Percentiles rank a stretch among this genome's conserved stretches.
phyloP scores from a whole-genome alignment of 2,329 filamentous ascomycete genomes.

The Herpotrichia juniperi region DNA sequence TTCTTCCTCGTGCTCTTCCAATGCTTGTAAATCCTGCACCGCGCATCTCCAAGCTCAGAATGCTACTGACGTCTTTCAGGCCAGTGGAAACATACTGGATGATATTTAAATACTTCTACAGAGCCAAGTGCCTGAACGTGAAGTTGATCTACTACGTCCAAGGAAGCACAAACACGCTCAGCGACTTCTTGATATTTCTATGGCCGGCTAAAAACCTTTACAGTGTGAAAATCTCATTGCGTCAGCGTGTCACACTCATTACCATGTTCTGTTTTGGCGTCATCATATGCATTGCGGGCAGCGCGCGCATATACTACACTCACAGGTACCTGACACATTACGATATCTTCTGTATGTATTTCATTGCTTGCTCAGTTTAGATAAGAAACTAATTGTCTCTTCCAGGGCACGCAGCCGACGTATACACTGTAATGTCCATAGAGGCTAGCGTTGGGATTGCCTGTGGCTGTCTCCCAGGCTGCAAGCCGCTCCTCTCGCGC shows the following conservation, averaged over 20 bases:
- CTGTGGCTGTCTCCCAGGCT: constrained; percentile 39
- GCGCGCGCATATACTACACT: constrained; percentile 36
- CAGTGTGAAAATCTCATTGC: constrained; percentile 29
- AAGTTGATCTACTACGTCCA: constrained; percentile 16
- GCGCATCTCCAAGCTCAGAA: background rate
- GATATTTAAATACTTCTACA: constrained; percentile 8
- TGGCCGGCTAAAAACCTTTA: constrained; percentile 38
- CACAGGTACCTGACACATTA: constrained; percentile 29
- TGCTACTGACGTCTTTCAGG: background rate
- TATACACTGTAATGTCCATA: constrained; percentile 33
- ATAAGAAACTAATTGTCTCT: background rate
- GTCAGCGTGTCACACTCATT: constrained; percentile 35
- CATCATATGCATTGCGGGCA: constrained; percentile 38
- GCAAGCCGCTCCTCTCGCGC: constrained; percentile 37
- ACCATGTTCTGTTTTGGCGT: constrained; percentile 39
- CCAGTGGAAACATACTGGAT: constrained; percentile 14
- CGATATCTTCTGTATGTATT: constrained; percentile 30
- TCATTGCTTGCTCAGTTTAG: background rate
- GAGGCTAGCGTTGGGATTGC: constrained; percentile 37
- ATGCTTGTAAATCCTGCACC: constrained; percentile 29
- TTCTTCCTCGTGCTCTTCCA: constrained; percentile 36
- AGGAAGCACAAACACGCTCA: constrained; percentile 26
- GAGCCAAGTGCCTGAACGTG: constrained; percentile 20
- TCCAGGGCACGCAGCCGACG: constrained; percentile 29
- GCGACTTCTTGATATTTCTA: constrained; percentile 39